Base-by-base conservation (phyloP, 192 early-diverging fungal genomes). In the Obelidium mucronatum region DNA sequence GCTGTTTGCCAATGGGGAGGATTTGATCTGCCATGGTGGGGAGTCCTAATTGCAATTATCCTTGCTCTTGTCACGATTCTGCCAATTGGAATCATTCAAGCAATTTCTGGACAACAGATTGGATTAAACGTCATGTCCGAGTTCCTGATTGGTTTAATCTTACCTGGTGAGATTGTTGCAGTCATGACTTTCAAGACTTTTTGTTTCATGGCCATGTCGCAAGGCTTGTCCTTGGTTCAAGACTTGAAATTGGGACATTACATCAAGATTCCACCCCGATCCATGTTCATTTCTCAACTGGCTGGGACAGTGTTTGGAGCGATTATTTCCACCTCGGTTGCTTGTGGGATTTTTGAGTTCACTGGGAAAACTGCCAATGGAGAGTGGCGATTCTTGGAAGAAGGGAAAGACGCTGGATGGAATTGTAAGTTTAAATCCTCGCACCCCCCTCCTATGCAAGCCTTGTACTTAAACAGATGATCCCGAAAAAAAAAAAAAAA, bases 281-380 rank as follows among this genome's bases (percentile, higher is more conserved):
- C 89, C 36, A 86, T 96, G 83, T 91, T 96, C 78, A 79, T 84
- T 28, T 89, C 90, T 33, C 94, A 96, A 81, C 82, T 92, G 15
- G 17, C 86, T 5, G 92, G 93, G 4, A 94, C 93, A 0, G 76
- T 94, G 26, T 62, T 93, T 54, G 79, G 83, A 89, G 81, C 80
- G 76, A 26, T 79, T 87, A 33, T 75, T 83, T 51, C 89, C 89
- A 48, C 44, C 44, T 48, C 44, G 33, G 6, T 40, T 30, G 33
- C 64, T 22, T 79, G 64, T 40, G 36, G 80, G 8, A 71, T 77
- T 26, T 48, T 15, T 48, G 44, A n/a, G n/a, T n/a, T n/a, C n/a
- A n/a, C n/a, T n/a, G n/a, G n/a, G n/a, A n/a, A n/a, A n/a, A n/a
- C n/a, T n/a, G n/a, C n/a, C 26, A n/a, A n/a, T n/a, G n/a, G n/a